Base-by-base conservation (phyloP, 2,329 filamentous ascomycete species). In the Paradendryphiella salina region DNA sequence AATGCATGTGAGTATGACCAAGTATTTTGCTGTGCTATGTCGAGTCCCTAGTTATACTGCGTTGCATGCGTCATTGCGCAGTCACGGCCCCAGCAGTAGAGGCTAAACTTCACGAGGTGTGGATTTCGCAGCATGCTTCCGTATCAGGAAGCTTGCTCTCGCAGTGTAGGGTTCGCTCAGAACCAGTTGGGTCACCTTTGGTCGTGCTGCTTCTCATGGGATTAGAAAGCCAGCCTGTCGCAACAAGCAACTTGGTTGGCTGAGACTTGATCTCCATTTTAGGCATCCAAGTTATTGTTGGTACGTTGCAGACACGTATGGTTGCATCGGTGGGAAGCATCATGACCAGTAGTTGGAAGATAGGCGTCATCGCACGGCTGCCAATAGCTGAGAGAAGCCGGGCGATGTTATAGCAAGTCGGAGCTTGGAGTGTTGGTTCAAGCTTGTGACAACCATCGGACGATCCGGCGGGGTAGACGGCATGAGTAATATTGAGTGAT, bases 401-500 rank as follows among this genome's bases (percentile, higher is more conserved):
- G 23, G 21, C 18, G 15, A 43, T 36, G 18, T 26, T n/a, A 45
- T 31, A 28, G 13, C 42, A 32, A 39, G 45, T 50, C 37, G 46
- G 52, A 45, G 20, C 13, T 39, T 37, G 21, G 29, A 23, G 17
- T 17, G 10, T n/a, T 50, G 29, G 11, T 18, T 36, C 48, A 38
- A 44, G 45, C 36, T 40, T 36, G 26, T 46, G 51, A 43, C 42
- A 53, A 37, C 33, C 42, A 39, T 52, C 44, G 45, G 40, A 38
- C 38, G 43, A 57, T 48, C 50, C 59, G 55, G 42, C 54, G 62
- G 60, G 62, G 60, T 54, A 54, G 46, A 36, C 38, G 46, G 34
- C 18, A 43, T 39, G 37, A 37, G 34, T 41, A 31, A 53, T 54
- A 54, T 50, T 57, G 36, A 60, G 53, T 46, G 37, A 61, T 57